Percentiles rank a stretch among this genome's conserved stretches.
These are phyloP conservation scores for Teratosphaeria nubilosa DNA, from an alignment of 2,329 filamentous ascomycete species.

Conservation along the genomic window DNA sequence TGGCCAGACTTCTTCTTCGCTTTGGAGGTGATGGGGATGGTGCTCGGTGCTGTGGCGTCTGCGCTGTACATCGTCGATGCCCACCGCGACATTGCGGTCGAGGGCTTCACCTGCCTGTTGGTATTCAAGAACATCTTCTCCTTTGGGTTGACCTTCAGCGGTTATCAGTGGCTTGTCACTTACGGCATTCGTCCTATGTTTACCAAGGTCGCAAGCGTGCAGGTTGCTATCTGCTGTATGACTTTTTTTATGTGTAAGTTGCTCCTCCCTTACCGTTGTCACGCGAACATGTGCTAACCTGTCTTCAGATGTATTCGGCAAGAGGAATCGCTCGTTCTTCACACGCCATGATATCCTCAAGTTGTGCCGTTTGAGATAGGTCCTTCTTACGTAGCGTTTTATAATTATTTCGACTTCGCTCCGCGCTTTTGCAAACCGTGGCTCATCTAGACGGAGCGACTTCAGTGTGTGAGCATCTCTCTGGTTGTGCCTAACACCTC, in stretches of 20 bases:
- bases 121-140: slow-evolving; percentile 94
- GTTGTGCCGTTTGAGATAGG: slow-evolving; percentile 30
- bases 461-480: not conserved
- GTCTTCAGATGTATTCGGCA: slow-evolving; percentile 61
- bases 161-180: slow-evolving; percentile 69
- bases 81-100: slow-evolving; percentile 74
- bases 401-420: not conserved
- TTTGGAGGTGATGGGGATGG: slow-evolving; percentile 79
- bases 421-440: not conserved
- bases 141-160: slow-evolving; percentile 73
- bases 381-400: not conserved
- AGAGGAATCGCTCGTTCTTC: slow-evolving; percentile 65
- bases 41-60: slow-evolving; percentile 76
- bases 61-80: slow-evolving; percentile 88
- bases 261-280: not conserved
- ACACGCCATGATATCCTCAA: slow-evolving; percentile 62
- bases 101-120: slow-evolving; percentile 80
- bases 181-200: slow-evolving; percentile 56
- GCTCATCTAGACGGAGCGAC: not conserved
- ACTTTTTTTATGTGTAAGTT: slow-evolving; percentile 71
- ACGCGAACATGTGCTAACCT: not conserved
- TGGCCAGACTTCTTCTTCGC: slow-evolving; percentile 74
- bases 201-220: slow-evolving; percentile 61
- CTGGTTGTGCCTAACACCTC: not conserved
- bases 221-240: slow-evolving; percentile 64